Evolutionary conservation across 2,329 filamentous ascomycete genomes (phyloP).

Genomic region (Trichophyton equinum): DNA sequence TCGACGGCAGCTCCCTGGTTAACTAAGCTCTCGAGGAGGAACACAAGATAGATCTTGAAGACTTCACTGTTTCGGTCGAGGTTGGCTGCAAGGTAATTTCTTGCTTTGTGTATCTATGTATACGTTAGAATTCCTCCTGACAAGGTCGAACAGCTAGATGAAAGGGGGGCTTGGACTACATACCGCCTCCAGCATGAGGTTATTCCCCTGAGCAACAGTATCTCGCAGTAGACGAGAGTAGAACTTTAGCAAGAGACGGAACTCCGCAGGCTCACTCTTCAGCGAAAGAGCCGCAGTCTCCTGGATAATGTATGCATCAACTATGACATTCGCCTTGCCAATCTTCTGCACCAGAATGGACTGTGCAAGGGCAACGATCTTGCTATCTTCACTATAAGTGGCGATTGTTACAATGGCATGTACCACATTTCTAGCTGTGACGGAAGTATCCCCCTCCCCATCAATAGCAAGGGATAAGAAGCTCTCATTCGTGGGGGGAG

Average conservation of each 20-base stretch:
- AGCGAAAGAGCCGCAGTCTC: slow-evolving; percentile 69
- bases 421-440: slow-evolving; percentile 79
- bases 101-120: slow-evolving; percentile 57
- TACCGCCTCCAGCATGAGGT: slow-evolving; percentile 58
- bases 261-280: slow-evolving; percentile 65
- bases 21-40: slow-evolving; percentile 75
- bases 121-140: neutral
- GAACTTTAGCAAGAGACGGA: slow-evolving; percentile 72
- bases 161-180: slow-evolving; percentile 21
- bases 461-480: slow-evolving; percentile 57
- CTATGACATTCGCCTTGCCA: slow-evolving; percentile 62
- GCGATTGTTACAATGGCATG: slow-evolving; percentile 89
- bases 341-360: slow-evolving; percentile 97
- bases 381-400: slow-evolving; percentile 65
- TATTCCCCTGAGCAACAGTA: slow-evolving; percentile 57
- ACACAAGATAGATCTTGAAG: slow-evolving; percentile 70
- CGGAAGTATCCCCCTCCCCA: slow-evolving; percentile 64
- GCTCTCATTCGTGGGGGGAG: slow-evolving; percentile 24
- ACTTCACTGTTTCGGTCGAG: slow-evolving; percentile 54
- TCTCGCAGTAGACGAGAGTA: slow-evolving; percentile 65
- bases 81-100: slow-evolving; percentile 65
- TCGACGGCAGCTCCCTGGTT: slow-evolving; percentile 80
- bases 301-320: slow-evolving; percentile 75
- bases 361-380: slow-evolving; percentile 84
- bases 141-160: neutral